Evolutionary conservation across 2,329 filamentous ascomycete species (phyloP).

Genomic region (Plectosphaerella plurivora): DNA sequence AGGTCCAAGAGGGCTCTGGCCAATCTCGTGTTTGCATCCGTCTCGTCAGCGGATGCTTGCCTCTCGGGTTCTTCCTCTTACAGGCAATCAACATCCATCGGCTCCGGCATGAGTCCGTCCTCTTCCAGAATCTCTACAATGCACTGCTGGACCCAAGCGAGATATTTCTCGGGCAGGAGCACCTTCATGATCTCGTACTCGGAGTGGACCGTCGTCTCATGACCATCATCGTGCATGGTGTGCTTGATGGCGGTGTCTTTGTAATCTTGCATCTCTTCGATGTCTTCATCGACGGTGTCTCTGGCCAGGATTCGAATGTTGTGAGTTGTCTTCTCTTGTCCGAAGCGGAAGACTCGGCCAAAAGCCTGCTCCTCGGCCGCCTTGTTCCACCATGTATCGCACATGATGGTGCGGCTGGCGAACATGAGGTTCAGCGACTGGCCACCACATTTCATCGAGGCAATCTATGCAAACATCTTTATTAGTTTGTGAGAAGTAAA

Average conservation of each 20-base stretch:
- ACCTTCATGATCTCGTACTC: slow-evolving; percentile 1
- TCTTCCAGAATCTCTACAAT: neutral
- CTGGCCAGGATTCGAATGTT: slow-evolving; percentile 53
- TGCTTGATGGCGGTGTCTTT: slow-evolving; percentile 45
- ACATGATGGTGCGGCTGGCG: slow-evolving; percentile 48
- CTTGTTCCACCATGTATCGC: slow-evolving; percentile 60
- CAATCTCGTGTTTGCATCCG: neutral
- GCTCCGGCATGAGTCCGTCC: neutral
- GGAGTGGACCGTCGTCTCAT: slow-evolving; percentile 1
- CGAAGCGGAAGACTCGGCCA: slow-evolving; percentile 58
- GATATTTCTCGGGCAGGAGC: neutral
- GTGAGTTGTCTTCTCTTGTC: slow-evolving; percentile 56
- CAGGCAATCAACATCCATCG: neutral
- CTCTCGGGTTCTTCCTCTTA: neutral
- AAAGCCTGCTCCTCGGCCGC: slow-evolving; percentile 58
- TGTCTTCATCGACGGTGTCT: slow-evolving; percentile 52
- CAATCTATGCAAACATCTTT: slow-evolving; percentile 19
- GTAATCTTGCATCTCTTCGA: slow-evolving; percentile 48
- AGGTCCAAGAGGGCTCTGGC: neutral
- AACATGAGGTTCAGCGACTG: slow-evolving; percentile 34
- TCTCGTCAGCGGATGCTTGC: neutral
- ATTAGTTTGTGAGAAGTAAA: neutral
- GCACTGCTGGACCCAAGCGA: neutral
- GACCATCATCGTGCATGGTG: slow-evolving; percentile 23
- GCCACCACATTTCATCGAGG: slow-evolving; percentile 26